Conservation (phyloP, 2,329 filamentous ascomycete species). For the Fusarium sp. region DNA sequence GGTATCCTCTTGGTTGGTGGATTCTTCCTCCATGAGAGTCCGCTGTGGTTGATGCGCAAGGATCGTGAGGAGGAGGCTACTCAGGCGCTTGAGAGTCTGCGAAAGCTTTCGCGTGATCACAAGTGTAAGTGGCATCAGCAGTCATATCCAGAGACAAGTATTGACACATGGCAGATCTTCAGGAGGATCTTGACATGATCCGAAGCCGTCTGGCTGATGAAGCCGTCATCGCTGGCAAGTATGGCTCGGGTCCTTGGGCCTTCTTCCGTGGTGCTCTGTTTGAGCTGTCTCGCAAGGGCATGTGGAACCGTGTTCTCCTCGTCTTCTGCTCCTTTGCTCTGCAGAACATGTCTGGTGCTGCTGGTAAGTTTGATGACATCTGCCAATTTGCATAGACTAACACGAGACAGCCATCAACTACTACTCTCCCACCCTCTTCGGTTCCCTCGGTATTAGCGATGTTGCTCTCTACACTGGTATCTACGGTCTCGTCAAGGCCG, state of each 20-base stretch:
- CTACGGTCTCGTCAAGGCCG: slow-evolving; percentile 60
- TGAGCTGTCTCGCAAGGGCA: slow-evolving; percentile 54
- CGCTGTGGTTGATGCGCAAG: slow-evolving; percentile 53
- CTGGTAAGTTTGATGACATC: slow-evolving; percentile 40
- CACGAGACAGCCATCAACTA: slow-evolving; percentile 53
- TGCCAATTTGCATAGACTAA: background rate
- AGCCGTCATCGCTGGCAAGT: slow-evolving; percentile 46
- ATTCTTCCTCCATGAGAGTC: slow-evolving; percentile 59
- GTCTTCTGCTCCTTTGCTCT: slow-evolving; percentile 54
- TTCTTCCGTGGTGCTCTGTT: slow-evolving; percentile 50
- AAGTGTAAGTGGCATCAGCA: slow-evolving; percentile 35
- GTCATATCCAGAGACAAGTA: background rate
- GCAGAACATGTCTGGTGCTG: slow-evolving; percentile 56
- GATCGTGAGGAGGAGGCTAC: slow-evolving; percentile 49
- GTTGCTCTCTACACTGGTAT: slow-evolving; percentile 62
- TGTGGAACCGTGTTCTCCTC: slow-evolving; percentile 54
- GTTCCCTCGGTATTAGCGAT: slow-evolving; percentile 59
- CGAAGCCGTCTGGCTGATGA: slow-evolving; percentile 51
- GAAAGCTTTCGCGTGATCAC: slow-evolving; percentile 57
- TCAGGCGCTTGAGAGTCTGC: slow-evolving; percentile 51
- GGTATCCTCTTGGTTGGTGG: slow-evolving; percentile 58
- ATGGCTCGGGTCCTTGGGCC: slow-evolving; percentile 49
- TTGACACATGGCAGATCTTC: slow-evolving; percentile 51
- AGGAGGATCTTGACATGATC: slow-evolving; percentile 63
- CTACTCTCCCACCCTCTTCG: slow-evolving; percentile 56